These are phyloP conservation scores for Emergomyces africanus DNA, from an alignment of 2,329 filamentous ascomycete species.

Conservation along the genomic window DNA sequence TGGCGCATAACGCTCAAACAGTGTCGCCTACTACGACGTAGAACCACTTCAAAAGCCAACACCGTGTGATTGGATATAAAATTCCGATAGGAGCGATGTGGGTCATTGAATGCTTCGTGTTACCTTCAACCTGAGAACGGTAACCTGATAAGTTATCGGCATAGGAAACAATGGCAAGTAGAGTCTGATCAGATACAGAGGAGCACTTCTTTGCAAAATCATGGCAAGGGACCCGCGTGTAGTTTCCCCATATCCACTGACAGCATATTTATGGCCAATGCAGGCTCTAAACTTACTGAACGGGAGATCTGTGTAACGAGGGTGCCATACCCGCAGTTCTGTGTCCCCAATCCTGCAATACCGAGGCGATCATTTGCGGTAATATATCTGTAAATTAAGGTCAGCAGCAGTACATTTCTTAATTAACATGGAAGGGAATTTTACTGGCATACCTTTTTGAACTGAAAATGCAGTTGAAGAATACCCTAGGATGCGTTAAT, in stretches of 20 bases:
- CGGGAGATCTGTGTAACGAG: background rate
- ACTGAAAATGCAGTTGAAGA: conserved; percentile 92
- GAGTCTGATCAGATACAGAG: background rate
- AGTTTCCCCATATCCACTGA: background rate
- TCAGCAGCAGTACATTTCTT: conserved; percentile 37
- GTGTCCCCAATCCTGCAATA: background rate
- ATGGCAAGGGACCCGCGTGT: background rate
- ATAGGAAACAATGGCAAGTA: background rate
- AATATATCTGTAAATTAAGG: conserved; percentile 32
- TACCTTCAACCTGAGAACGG: background rate
- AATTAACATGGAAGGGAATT: conserved; percentile 1
- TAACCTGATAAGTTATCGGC: background rate
- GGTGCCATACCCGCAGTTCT: background rate
- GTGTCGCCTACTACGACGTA: background rate
- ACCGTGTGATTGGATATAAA: background rate
- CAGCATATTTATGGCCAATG: background rate
- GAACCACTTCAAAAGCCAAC: background rate
- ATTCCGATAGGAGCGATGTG: background rate
- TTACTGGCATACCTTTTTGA: conserved; percentile 68
- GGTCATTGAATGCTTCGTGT: background rate
- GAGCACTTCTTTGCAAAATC: background rate
- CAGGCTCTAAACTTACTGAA: background rate
- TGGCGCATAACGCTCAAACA: background rate
- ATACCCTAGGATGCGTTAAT: conserved; percentile 53
- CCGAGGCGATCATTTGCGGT: conserved; percentile 31